Conservation (phyloP, 2,329 filamentous ascomycete species). For the Talaromyces sp. region DNA sequence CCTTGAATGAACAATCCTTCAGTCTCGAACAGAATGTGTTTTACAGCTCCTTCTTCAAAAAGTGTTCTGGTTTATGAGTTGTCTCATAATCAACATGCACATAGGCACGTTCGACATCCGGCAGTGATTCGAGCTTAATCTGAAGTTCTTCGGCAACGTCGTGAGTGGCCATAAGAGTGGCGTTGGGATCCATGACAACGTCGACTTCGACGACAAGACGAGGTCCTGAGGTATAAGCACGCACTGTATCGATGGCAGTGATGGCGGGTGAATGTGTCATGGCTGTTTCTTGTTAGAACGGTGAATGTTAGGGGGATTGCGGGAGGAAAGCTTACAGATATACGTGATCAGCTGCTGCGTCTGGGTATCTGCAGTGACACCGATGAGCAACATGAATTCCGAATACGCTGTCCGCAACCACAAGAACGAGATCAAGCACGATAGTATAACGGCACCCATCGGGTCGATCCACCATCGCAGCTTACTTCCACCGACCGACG, state of each 20-base stretch:
- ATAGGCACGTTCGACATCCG: conserved; percentile 88
- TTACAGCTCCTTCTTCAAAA: conserved; percentile 59
- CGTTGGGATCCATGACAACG: conserved; percentile 80
- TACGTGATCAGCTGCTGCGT: conserved; percentile 95
- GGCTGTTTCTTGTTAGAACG: conserved; percentile 34
- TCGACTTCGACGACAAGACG: conserved; percentile 93
- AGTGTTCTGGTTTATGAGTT: conserved; percentile 86
- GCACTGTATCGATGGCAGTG: conserved; percentile 85
- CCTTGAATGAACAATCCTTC: neutral
- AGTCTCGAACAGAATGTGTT: neutral
- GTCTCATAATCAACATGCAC: conserved; percentile 98
- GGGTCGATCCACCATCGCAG: conserved; percentile 94
- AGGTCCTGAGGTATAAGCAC: conserved; percentile 85
- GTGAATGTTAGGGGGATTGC: too few relatives aligned
- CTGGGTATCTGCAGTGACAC: conserved; percentile 77
- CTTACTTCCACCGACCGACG: conserved; percentile 85
- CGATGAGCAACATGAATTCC: conserved; percentile 89
- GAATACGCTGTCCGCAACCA: conserved; percentile 83
- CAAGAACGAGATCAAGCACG: conserved; percentile 68
- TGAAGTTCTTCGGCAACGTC: conserved; percentile 93
- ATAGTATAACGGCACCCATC: conserved; percentile 80
- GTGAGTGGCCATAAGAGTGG: conserved; percentile 73
- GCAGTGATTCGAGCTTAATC: conserved; percentile 86
- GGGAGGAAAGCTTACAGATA: conserved; percentile 57
- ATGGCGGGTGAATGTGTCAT: conserved; percentile 85